Percentiles rank a stretch among this genome's conserved stretches.
phyloP scores from a whole-genome alignment of 1,284 basidiomycete species.

The Rhodotorula sp. region DNA sequence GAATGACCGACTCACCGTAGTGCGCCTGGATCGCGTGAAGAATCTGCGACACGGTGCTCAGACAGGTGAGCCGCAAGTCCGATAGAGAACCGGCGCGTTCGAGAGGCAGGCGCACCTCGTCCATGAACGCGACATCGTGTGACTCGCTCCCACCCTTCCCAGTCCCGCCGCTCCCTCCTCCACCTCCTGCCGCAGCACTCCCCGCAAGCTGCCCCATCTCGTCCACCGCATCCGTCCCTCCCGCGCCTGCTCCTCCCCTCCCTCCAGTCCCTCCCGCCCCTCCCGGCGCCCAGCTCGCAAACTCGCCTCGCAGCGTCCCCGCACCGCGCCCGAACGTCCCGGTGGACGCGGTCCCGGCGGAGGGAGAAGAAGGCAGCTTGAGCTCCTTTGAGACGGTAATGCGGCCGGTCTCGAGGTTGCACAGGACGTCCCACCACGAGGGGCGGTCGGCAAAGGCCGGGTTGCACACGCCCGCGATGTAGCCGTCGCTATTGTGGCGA shows the following conservation, averaged over 20 bases:
- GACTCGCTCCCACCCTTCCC: conserved; percentile 1
- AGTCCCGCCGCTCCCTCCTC: neutral
- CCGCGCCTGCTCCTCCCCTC: neutral
- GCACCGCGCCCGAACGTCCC: neutral
- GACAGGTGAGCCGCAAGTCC: neutral
- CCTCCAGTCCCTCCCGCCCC: neutral
- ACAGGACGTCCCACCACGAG: conserved; percentile 82
- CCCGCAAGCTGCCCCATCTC: conserved; percentile 11
- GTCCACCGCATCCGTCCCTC: conserved; percentile 2
- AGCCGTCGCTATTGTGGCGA: conserved; percentile 56
- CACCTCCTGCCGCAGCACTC: neutral
- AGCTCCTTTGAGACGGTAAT: conserved; percentile 86
- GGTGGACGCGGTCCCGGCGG: neutral
- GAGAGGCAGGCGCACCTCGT: conserved; percentile 66
- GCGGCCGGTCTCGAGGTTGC: conserved; percentile 81
- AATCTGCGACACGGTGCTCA: conserved; percentile 55
- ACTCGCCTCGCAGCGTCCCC: neutral
- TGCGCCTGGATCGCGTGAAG: conserved; percentile 69
- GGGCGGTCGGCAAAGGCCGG: conserved; percentile 86
- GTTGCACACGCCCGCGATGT: conserved; percentile 94
- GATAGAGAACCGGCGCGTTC: no score
- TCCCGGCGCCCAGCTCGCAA: neutral
- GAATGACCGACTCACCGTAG: conserved; percentile 75
- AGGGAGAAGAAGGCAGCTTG: conserved; percentile 48
- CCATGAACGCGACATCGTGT: conserved; percentile 78